These are phyloP conservation scores for Cordyceps pruinosa DNA, from an alignment of 2,329 filamentous ascomycete genomes.

Conservation along the genomic window DNA sequence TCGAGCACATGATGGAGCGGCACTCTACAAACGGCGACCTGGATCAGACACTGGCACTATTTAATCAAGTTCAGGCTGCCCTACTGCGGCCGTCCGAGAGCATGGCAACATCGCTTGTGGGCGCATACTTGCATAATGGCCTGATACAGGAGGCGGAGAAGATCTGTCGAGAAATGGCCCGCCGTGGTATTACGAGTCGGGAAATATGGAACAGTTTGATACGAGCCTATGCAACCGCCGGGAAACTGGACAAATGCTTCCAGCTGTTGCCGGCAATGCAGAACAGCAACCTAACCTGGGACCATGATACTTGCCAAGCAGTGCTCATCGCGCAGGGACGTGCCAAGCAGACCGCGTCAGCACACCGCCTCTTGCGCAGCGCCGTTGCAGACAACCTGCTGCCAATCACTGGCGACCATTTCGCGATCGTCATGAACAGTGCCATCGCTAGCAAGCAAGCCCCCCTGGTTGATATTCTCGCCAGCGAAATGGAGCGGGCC, in stretches of 20 bases:
- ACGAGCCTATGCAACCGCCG: constrained; percentile 57
- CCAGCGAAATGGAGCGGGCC: constrained; percentile 35
- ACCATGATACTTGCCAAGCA: constrained; percentile 42
- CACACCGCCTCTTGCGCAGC: constrained; percentile 40
- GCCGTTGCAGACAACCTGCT: constrained; percentile 39
- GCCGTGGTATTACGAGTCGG: constrained; percentile 44
- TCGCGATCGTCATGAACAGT: constrained; percentile 45
- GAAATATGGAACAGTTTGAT: constrained; percentile 76
- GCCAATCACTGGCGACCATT: constrained; percentile 41
- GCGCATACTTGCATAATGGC: constrained; percentile 51
- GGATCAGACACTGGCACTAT: constrained; percentile 58
- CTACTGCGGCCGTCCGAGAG: constrained; percentile 44
- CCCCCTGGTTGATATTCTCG: constrained; percentile 27
- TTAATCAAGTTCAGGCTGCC: constrained; percentile 52
- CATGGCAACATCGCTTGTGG: constrained; percentile 59
- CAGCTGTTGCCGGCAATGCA: constrained; percentile 44
- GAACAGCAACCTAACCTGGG: constrained; percentile 37
- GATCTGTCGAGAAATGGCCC: constrained; percentile 43
- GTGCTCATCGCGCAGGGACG: constrained; percentile 43
- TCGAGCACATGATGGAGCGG: constrained; percentile 67
- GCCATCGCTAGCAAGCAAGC: constrained; percentile 41
- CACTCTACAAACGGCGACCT: constrained; percentile 63
- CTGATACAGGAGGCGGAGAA: constrained; percentile 29
- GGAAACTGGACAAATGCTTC: constrained; percentile 45
- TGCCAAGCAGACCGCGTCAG: constrained; percentile 43